Percentiles rank a stretch among this genome's conserved stretches.
Evolutionary conservation across 371 early-diverging fungal species (phyloP).

Genomic region (Apophysomyces sp.): DNA sequence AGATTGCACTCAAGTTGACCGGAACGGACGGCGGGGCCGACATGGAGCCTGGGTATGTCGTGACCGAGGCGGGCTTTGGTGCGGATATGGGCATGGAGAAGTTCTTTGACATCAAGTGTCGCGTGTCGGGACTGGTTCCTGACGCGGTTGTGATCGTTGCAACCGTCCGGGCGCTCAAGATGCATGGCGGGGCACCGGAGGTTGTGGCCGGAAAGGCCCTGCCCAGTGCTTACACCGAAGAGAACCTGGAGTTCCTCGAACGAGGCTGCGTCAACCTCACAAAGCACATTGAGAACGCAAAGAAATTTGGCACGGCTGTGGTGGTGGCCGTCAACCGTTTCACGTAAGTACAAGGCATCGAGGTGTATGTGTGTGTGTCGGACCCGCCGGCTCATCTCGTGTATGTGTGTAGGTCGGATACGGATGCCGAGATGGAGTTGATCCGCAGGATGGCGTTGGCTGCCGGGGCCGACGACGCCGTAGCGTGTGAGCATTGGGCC

Average conservation of each 20-base stretch:
- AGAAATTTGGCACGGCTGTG: slow-evolving; percentile 83
- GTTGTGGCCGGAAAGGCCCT: slow-evolving; percentile 89
- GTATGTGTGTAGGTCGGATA: slow-evolving; percentile 61
- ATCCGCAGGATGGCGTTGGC: slow-evolving; percentile 66
- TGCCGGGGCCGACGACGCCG: slow-evolving; percentile 90
- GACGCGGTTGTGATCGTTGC: slow-evolving; percentile 89
- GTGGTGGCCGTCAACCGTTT: slow-evolving; percentile 92
- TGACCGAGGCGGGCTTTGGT: slow-evolving; percentile 96
- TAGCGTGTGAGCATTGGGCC: slow-evolving; percentile 86
- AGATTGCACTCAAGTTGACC: slow-evolving; percentile 87
- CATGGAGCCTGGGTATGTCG: slow-evolving; percentile 80
- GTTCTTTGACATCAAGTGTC: slow-evolving; percentile 96
- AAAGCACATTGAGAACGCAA: slow-evolving; percentile 86
- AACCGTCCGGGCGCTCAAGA: slow-evolving; percentile 91
- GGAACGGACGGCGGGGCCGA: slow-evolving; percentile 61
- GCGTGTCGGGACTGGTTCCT: slow-evolving; percentile 81
- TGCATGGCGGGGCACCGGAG: slow-evolving; percentile 95
- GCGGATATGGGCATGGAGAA: slow-evolving; percentile 98
- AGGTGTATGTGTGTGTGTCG: too few relatives aligned
- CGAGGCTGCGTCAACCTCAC: slow-evolving; percentile 80
- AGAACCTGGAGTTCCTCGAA: slow-evolving; percentile 77
- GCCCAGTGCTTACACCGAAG: slow-evolving; percentile 76
- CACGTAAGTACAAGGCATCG: too few relatives aligned
- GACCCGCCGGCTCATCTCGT: too few relatives aligned
- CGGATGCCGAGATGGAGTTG: slow-evolving; percentile 77